Evolutionary conservation across 148 eudicot species (phyloP), one percentile per base, ranked within the genome.

Genomic region (Spergularia marina): DNA sequence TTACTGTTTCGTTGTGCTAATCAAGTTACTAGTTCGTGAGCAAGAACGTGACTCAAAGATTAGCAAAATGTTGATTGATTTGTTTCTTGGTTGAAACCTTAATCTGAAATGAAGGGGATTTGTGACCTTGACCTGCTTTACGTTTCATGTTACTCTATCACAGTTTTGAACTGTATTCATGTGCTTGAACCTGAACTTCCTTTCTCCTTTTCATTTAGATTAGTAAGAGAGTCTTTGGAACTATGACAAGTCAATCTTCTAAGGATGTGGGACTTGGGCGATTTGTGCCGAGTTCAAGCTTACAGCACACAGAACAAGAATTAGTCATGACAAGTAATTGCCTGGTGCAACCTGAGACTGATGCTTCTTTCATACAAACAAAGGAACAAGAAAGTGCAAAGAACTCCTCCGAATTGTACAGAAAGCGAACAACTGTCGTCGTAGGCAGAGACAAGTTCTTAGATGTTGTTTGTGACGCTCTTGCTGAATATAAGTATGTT

Each of bases 401-500:
- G 64, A 68, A 73, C 52, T 86, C 88, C 17, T 90, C 87, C 71
- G 96, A 93, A 65, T 73, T 76, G 76, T 93, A 93, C 79, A 93
- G 89, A 83, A 91, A 81, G 68, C 93, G 90, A 64, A 93, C 93
- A 18, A 93, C 91, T 44, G 80, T 87, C 53, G 66, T 86, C 71
- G 84, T 93, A 65, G 79, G 81, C 78, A 86, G 96, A 76, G 81
- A 82, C 44, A 73, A 66, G 57, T 93, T 93, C 65, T 71, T 90
- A 56, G 96, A 87, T 78, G 84, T 89, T 76, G 91, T 93, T 12
- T 93, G 90, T 82, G 93, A 87, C 67, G 92, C 93, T 70, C 87
- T 93, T 36, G 78, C 91, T 20, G 91, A 89, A 72, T 93, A 93
- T 87, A 93, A 89, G 81, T 93, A 93, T 77, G 81, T 93, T 71